Conservation (phyloP, 2,329 filamentous ascomycete genomes). For the Xylogone sp. region DNA sequence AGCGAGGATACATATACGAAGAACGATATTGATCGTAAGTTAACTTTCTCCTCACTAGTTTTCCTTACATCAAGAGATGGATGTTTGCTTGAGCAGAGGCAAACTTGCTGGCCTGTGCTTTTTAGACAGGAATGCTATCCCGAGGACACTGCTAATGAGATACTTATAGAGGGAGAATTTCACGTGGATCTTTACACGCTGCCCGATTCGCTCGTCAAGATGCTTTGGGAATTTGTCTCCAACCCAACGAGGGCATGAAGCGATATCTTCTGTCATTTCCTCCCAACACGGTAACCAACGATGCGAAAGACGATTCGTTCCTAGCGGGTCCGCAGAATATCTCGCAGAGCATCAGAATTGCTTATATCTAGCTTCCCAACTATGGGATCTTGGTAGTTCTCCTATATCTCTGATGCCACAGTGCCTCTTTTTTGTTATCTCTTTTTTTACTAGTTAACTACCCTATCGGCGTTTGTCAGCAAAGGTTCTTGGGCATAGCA, state of each 20-base stretch:
- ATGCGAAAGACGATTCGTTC: neutral
- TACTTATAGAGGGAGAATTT: conserved; percentile 77
- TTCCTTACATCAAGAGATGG: too few species aligned
- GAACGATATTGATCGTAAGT: conserved; percentile 91
- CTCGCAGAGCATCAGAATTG: neutral
- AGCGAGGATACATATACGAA: conserved; percentile 90
- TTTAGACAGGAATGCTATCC: neutral
- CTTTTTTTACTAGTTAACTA: neutral
- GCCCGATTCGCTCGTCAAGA: conserved; percentile 82
- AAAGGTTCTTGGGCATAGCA: neutral
- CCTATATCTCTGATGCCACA: neutral
- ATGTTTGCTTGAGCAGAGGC: too few species aligned
- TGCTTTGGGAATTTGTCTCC: conserved; percentile 83
- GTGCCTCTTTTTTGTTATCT: neutral
- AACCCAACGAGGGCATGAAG: neutral
- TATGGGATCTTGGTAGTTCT: neutral
- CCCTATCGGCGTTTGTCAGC: neutral
- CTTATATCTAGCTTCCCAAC: neutral
- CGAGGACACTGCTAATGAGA: conserved; percentile 5
- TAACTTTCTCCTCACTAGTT: conserved; percentile 2
- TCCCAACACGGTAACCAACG: neutral
- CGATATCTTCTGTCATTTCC: neutral
- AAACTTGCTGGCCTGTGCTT: neutral
- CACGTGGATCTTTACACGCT: conserved; percentile 98
- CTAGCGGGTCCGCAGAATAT: neutral